Evolutionary conservation across 306 rosid genomes (phyloP), one percentile per base, ranked within the genome.

Genomic region (Echinosophora koreensis): DNA sequence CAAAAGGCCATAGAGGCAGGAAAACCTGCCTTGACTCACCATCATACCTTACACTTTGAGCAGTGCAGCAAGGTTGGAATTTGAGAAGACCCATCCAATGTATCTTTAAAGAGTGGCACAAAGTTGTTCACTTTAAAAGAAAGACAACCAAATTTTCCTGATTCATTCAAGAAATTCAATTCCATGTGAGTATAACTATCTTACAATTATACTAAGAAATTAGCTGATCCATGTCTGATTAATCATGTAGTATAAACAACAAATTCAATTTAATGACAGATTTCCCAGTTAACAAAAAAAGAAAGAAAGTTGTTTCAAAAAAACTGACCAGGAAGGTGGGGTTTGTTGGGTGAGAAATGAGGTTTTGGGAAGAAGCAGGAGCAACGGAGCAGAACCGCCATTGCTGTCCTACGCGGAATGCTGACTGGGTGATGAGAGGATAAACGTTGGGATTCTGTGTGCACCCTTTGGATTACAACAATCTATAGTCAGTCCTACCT

Each of bases 11-110:
- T 5, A 49, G 75, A 66, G 71, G 55, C 76, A 73, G 69, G 42
- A 46, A 65, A 42, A 51, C 78, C 80, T 50, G 57, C 77, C 78
- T 71, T 71, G 81, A 89, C 96, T 91, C 96, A 88, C 96, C 96
- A 84, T 87, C 96, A 72, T 89, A 95, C 97, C 96, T 91, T 93
- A 89, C 89, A 83, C 69, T 89, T 89, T 79, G 86, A 41, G 73
- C 76, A 72, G 17, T 83, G 82, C 68, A 76, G 78, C 79, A 80
- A 2, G 66, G 35, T 76, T 46, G 67, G 34, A 44, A 46, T 66
- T 75, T 83, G 78, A 55, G 55, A 44, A 60, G 87, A 66, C 15
- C 47, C 74, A 65, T 64, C 22, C 46, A 62, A 15, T 9, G 44
- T 32, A 13, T 77, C 84, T 70, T 82, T 79, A 34, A 65, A 61